Base-by-base conservation (phyloP, 768 basidiomycete species). In the Rhizopogon vinicolor region DNA sequence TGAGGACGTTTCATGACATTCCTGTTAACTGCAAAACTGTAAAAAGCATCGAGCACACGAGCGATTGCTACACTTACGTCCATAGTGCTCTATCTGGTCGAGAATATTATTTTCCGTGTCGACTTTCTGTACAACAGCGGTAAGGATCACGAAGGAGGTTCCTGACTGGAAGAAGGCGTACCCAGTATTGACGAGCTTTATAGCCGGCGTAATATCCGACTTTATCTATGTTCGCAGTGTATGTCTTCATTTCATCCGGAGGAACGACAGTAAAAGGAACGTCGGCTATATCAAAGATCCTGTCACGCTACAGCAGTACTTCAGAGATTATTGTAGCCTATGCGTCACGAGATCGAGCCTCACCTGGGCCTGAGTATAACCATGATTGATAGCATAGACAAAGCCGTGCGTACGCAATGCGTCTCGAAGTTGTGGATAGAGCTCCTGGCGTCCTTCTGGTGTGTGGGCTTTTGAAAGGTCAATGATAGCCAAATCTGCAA, bases 331-430 rank as follows among this genome's bases (percentile, higher is more conserved):
- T 13, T n/a, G 18, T 9, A n/a, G n/a, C n/a, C n/a, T n/a, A 35
- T 19, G 25, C n/a, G 22, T 19, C 13, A 31, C 22, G 6, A n/a
- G 12, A 13, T 14, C 14, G 3, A n/a, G 35, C 55, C 57, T 10
- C 40, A 77, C 80, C 66, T 76, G 71, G 25, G 71, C 71, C 41
- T 63, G 61, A 0, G 74, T 74, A 48, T 75, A 72, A 13, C 79
- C 79, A 59, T 82, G 80, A 53, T 79, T 78, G 37, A 79, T 64
- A 18, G 76, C 74, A 55, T 78, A 81, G 61, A 80, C 75, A 63
- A 82, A 82, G 1, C 74, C 74, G 35, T 65, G 33, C 10, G 50
- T 37, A 35, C 53, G 49, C 33, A 52, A 33, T 2, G 53, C 53
- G 19, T 54, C 53, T n/a, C 53, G 50, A 22, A 54, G 22, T 39